These are phyloP conservation scores for button mushroom (Agaricus bisporus) DNA, from an alignment of 768 basidiomycete species.

Conservation along the genomic window DNA sequence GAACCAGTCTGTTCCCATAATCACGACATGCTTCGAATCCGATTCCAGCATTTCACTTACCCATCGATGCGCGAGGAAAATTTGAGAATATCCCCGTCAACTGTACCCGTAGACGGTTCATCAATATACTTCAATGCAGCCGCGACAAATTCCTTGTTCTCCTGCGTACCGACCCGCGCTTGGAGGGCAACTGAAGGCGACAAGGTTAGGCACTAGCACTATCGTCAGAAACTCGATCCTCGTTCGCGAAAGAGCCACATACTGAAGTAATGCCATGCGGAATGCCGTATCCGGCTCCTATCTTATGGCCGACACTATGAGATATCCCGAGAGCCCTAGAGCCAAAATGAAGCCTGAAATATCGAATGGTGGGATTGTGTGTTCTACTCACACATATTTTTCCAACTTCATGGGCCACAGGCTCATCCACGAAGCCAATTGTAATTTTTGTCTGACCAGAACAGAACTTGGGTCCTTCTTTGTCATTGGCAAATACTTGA, in stretches of 20 bases:
- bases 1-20: constrained; percentile 44
- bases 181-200: constrained; percentile 56
- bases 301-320: constrained; percentile 67
- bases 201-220: constrained; percentile 60
- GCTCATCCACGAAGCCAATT: constrained; percentile 78
- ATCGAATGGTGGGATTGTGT: too few relatives aligned
- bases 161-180: constrained; percentile 48
- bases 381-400: constrained; percentile 39
- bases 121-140: constrained; percentile 51
- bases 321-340: constrained; percentile 67
- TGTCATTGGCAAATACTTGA: constrained; percentile 63
- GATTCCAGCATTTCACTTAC: constrained; percentile 29
- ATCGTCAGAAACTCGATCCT: neutral
- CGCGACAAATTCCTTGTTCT: constrained; percentile 58
- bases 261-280: constrained; percentile 85
- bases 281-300: constrained; percentile 68
- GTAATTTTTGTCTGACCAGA: constrained; percentile 58
- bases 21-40: neutral
- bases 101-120: constrained; percentile 53
- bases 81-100: constrained; percentile 55
- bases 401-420: constrained; percentile 60
- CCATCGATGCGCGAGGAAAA: constrained; percentile 48
- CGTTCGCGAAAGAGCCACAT: constrained; percentile 17
- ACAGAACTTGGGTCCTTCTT: constrained; percentile 54
- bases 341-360: neutral